These are phyloP conservation scores for Taphrina populina DNA, from an alignment of 1,139 yeast species.

Conservation along the genomic window DNA sequence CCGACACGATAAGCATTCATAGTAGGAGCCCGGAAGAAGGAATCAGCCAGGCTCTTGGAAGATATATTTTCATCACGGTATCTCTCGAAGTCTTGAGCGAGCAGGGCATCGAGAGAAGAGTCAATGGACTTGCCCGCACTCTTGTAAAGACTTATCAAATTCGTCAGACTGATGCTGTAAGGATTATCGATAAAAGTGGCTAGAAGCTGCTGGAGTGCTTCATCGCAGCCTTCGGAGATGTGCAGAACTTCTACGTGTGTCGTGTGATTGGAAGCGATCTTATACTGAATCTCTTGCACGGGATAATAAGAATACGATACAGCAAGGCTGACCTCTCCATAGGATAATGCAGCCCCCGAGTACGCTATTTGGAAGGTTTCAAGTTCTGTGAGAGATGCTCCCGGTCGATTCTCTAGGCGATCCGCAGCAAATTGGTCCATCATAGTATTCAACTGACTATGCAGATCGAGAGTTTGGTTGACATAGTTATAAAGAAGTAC, in stretches of 20 bases:
- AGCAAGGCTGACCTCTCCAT: background rate
- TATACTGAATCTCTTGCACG: constrained; percentile 10
- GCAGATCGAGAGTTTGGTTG: background rate
- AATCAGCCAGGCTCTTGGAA: background rate
- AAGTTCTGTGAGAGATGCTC: background rate
- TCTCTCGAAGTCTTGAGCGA: background rate
- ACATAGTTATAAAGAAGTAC: background rate
- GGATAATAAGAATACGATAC: constrained; percentile 1
- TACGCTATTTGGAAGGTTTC: background rate
- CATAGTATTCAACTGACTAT: background rate
- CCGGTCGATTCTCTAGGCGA: background rate
- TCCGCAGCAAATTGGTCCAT: background rate
- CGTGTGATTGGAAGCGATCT: background rate
- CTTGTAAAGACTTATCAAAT: background rate
- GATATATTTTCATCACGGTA: background rate
- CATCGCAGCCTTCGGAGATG: background rate
- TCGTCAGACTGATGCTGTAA: background rate
- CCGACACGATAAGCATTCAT: constrained; percentile 4
- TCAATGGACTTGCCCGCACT: background rate
- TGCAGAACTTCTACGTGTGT: background rate
- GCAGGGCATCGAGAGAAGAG: background rate
- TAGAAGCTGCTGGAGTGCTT: background rate
- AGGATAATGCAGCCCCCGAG: background rate
- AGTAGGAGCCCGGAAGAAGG: background rate
- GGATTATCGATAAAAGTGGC: background rate